phyloP scores from a whole-genome alignment of 2,329 filamentous ascomycete species.

The Talaromyces sp. region DNA sequence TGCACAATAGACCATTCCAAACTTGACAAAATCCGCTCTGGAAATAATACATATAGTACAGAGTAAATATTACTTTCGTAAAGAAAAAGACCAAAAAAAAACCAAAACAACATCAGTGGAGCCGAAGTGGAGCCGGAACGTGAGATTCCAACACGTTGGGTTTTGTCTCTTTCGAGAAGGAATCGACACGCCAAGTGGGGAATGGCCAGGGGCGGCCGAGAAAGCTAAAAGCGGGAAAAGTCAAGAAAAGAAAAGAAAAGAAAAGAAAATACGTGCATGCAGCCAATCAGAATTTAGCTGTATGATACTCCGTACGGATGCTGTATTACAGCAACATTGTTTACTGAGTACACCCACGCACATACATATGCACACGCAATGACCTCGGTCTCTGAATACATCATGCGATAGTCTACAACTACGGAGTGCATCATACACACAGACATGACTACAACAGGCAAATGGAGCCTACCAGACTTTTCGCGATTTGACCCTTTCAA shows the following conservation, averaged over 20 bases:
- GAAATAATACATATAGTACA: too few species aligned
- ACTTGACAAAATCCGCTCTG: too few species aligned
- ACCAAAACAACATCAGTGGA: not conserved
- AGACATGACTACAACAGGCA: not conserved
- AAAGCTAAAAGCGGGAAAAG: not conserved
- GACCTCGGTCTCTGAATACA: not conserved
- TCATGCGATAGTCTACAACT: not conserved
- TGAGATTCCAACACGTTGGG: slow-evolving; percentile 4
- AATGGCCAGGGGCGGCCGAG: slow-evolving; percentile 5
- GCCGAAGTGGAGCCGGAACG: slow-evolving; percentile 17
- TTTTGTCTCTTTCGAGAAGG: slow-evolving; percentile 15
- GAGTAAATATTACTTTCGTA: too few species aligned
- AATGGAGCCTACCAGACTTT: not conserved
- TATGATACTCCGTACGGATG: not conserved
- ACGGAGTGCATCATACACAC: not conserved
- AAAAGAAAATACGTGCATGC: not conserved
- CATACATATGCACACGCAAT: not conserved
- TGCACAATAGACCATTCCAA: not conserved
- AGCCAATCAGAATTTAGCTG: not conserved
- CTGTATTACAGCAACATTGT: not conserved
- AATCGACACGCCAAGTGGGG: slow-evolving; percentile 11
- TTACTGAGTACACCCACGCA: not conserved
- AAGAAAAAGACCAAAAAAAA: not conserved
- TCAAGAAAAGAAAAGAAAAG: not conserved
- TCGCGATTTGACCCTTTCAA: not conserved